Base-by-base conservation (phyloP, 768 basidiomycete genomes). In the Mycena venus region DNA sequence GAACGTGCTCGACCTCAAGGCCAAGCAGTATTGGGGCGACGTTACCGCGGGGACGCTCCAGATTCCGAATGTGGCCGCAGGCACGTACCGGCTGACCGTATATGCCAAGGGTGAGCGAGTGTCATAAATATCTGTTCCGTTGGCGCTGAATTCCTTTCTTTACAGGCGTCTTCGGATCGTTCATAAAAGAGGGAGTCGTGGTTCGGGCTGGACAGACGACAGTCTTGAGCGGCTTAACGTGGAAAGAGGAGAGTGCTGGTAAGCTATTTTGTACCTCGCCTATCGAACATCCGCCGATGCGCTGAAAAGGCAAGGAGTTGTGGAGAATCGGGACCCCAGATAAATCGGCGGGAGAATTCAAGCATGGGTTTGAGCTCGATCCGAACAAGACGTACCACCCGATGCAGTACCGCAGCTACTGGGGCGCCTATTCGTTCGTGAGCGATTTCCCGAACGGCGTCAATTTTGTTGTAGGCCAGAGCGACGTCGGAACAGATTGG, bases 261-360 rank as follows among this genome's bases (percentile, higher is more conserved):
- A 65, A 2, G 23, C 31, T 15, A 9, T 38, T 9, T 58, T 21
- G 10, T 58, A n/a, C n/a, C 38, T 38, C 56, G 25, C 38, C 23
- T 3, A 29, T 2, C 14, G 23, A 44, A 21, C 14, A 31, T 8
- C 12, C 10, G 32, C 56, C 31, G 5, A 65, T 29, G 12, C 14
- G 42, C 49, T 6, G 19, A 21, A 10, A n/a, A 72, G 70, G 70
- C 11, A 65, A 38, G 12, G 70, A 72, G 29, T 8, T 72, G 40
- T 72, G 70, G 70, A 63, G 70, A 10, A 72, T 72, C 19, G 70
- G 70, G 25, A 65, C 55, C 12, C 70, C 70, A 3, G 70, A 72
- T 25, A 64, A 51, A 34, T 72, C 70, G 7, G 70, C 70, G 4
- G 62, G 62, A 14, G 70, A 71, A 31, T 71, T 71, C 51, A 71